phyloP scores from a whole-genome alignment of 148 eudicot genomes.

The Pharnaceum exiguum region DNA sequence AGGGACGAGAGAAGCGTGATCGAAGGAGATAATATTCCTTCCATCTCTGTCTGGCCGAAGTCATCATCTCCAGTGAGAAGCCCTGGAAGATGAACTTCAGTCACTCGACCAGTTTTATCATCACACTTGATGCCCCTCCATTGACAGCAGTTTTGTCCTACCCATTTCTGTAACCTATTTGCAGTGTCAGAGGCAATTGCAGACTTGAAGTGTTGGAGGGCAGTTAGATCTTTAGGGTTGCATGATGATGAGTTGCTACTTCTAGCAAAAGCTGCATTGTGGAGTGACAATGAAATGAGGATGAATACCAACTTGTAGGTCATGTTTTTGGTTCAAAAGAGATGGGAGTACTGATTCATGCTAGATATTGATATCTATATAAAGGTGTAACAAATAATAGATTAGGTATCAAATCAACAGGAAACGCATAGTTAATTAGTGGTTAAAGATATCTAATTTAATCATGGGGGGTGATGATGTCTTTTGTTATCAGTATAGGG shows the following conservation, averaged over 20 bases:
- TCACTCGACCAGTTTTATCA: slow-evolving; percentile 42
- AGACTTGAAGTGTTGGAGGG: slow-evolving; percentile 32
- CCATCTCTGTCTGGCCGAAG: slow-evolving; percentile 28
- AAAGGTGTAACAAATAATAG: not conserved
- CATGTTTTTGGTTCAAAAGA: slow-evolving; percentile 12
- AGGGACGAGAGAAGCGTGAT: slow-evolving; percentile 35
- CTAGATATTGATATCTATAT: slow-evolving; percentile 1
- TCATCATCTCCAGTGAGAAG: slow-evolving; percentile 21
- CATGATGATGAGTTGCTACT: slow-evolving; percentile 19
- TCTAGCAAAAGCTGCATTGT: slow-evolving; percentile 1
- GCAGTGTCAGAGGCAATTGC: slow-evolving; percentile 36
- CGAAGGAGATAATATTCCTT: slow-evolving; percentile 38
- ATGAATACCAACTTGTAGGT: slow-evolving; percentile 2
- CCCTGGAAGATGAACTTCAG: slow-evolving; percentile 43
- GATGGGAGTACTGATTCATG: not conserved
- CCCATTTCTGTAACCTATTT: slow-evolving; percentile 36
- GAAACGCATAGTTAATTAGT: too few relatives aligned
- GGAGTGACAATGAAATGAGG: slow-evolving; percentile 11
- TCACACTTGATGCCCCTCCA: slow-evolving; percentile 50
- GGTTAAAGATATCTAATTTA: too few relatives aligned
- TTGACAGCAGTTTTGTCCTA: slow-evolving; percentile 36
- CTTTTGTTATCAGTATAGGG: slow-evolving; percentile 3
- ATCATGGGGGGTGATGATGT: slow-evolving; percentile 5
- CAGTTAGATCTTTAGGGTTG: slow-evolving; percentile 35
- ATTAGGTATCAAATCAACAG: too few relatives aligned